Evolutionary conservation across 2,329 filamentous ascomycete species (phyloP).

Genomic region (Didymella keratinophila): DNA sequence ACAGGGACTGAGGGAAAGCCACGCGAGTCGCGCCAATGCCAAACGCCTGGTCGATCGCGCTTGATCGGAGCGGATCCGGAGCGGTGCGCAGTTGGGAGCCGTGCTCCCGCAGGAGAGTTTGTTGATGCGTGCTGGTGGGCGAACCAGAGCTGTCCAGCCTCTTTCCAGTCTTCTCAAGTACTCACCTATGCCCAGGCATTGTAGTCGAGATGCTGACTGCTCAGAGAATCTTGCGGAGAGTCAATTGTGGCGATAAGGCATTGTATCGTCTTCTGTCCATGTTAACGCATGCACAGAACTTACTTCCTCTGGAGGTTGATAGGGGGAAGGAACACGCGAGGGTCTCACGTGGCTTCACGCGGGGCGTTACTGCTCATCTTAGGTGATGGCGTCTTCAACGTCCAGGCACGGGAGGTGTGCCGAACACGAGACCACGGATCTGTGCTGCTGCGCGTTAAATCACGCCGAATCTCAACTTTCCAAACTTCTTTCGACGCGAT

Average conservation of each 20-base stretch:
- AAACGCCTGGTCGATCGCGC: neutral
- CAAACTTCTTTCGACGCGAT: neutral
- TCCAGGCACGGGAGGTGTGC: neutral
- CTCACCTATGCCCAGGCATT: neutral
- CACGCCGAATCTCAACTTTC: neutral
- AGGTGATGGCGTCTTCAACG: neutral
- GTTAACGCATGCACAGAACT: neutral
- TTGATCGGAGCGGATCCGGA: neutral
- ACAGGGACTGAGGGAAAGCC: neutral
- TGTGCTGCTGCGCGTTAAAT: neutral
- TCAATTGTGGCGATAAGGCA: neutral
- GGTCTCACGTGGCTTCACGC: neutral
- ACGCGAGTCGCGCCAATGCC: neutral
- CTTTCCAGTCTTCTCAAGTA: neutral
- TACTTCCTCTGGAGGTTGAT: neutral
- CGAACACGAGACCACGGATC: neutral
- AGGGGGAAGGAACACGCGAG: neutral
- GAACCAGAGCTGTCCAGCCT: neutral
- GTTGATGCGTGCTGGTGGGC: neutral
- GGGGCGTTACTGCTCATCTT: neutral
- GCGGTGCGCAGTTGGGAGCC: neutral
- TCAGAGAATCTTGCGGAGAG: neutral
- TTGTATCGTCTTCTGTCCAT: neutral
- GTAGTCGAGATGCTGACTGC: neutral
- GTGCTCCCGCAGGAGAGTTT: neutral